These are phyloP conservation scores for Puccinia novopanici DNA, from an alignment of 1,284 basidiomycete genomes.

Conservation along the genomic window DNA sequence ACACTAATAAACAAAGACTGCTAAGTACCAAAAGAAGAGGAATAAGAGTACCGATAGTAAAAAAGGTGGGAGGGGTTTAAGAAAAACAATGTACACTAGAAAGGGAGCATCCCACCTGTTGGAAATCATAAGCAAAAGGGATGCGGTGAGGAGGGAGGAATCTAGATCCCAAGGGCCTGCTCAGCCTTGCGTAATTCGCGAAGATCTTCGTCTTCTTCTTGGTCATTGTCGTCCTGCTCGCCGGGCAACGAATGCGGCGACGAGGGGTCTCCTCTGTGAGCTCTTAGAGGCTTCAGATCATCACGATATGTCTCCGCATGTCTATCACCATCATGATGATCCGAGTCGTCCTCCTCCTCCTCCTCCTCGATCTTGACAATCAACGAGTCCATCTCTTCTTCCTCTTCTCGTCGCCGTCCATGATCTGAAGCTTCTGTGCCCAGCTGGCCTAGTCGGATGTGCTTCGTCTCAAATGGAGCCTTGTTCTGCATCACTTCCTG, in stretches of 20 bases:
- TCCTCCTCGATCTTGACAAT: not conserved
- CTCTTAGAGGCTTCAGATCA: not conserved
- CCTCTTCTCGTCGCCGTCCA: not conserved
- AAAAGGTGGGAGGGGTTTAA: too few species aligned
- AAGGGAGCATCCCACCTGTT: not conserved
- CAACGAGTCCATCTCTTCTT: constrained; percentile 2
- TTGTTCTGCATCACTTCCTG: constrained; percentile 62
- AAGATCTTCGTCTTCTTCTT: constrained; percentile 3
- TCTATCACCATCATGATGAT: not conserved
- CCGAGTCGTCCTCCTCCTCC: not conserved
- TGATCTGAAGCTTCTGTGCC: too few species aligned
- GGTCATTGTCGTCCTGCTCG: not conserved
- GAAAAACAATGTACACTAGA: too few species aligned
- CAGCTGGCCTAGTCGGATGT: not conserved
- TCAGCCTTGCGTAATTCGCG: constrained; percentile 14
- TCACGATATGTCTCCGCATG: not conserved
- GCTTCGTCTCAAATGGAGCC: constrained; percentile 33
- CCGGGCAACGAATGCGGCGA: too few species aligned
- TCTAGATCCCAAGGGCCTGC: not conserved
- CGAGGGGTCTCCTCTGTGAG: too few species aligned
- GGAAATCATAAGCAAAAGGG: not conserved
- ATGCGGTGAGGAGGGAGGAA: not conserved
- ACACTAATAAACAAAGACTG: too few species aligned
- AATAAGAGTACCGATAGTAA: too few species aligned
- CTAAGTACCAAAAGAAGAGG: too few species aligned